A percentile compares a stretch with the other conserved stretches of the same genome.
These are phyloP conservation scores for Puccinia horiana DNA, from an alignment of 1,284 basidiomycete species.

Conservation along the genomic window DNA sequence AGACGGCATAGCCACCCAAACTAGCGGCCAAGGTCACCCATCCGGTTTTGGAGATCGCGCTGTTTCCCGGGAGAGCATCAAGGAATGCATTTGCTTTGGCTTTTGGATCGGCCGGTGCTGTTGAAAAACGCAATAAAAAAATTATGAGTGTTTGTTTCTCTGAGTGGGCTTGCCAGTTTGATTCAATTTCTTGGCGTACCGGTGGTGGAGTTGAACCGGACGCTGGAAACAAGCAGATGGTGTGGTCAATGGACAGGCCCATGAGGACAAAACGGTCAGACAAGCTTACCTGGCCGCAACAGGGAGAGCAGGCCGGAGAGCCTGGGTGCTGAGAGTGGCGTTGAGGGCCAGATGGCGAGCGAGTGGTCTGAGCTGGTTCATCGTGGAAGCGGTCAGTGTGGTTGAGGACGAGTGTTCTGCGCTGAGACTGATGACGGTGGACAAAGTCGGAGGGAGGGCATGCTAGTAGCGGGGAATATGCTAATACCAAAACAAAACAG, in stretches of 20 bases:
- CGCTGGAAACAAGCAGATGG: background rate
- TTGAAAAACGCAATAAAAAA: constrained; percentile 34
- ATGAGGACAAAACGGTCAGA: background rate
- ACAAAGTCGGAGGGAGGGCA: too few species aligned
- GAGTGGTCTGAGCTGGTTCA: background rate
- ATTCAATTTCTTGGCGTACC: background rate
- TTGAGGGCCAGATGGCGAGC: constrained; percentile 8
- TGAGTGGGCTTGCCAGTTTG: too few species aligned
- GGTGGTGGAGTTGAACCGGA: constrained; percentile 8
- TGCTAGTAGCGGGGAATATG: too few species aligned
- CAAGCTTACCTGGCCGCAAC: background rate
- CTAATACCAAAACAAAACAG: too few species aligned
- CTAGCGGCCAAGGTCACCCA: constrained; percentile 58
- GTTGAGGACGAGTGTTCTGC: too few species aligned
- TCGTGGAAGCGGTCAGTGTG: background rate
- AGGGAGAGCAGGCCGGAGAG: background rate
- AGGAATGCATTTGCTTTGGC: constrained; percentile 88
- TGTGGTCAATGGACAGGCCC: background rate
- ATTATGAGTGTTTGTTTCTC: background rate
- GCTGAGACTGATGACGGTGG: too few species aligned
- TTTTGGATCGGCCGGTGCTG: constrained; percentile 65
- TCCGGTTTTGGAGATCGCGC: constrained; percentile 82
- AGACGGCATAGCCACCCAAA: constrained; percentile 57
- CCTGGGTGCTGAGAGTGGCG: background rate
- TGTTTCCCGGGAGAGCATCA: constrained; percentile 86